Evolutionary conservation across 2,329 filamentous ascomycete species (phyloP).

Genomic region (Penicillium sp.): DNA sequence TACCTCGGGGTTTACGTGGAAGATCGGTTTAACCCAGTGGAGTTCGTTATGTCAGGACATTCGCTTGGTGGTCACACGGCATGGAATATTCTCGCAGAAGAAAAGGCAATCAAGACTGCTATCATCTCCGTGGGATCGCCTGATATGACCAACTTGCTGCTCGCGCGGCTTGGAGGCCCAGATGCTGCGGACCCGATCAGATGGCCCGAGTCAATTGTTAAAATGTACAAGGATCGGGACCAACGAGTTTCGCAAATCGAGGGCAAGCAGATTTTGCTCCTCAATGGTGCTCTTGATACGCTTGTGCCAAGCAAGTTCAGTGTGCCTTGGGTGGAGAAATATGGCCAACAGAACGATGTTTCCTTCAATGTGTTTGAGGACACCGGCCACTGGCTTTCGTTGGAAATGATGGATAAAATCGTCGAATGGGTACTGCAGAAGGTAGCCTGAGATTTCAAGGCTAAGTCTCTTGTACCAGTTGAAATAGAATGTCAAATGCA

Average conservation of each 20-base stretch:
- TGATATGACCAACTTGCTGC: background rate
- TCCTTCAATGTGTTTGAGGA: constrained; percentile 1
- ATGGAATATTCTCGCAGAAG: constrained; percentile 1
- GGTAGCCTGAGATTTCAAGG: background rate
- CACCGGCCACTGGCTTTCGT: background rate
- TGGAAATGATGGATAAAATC: constrained; percentile 3
- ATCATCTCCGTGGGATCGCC: background rate
- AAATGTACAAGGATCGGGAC: background rate
- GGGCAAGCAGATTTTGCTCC: background rate
- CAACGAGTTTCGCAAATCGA: background rate
- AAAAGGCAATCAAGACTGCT: background rate
- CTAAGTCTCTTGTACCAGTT: too few relatives aligned
- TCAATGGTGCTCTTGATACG: background rate
- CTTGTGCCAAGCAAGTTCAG: background rate
- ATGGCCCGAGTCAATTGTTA: background rate
- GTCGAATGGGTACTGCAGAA: background rate
- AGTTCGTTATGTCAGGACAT: constrained; percentile 1
- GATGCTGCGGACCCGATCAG: background rate
- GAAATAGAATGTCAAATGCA: too few relatives aligned
- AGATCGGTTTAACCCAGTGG: background rate
- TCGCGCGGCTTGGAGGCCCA: background rate
- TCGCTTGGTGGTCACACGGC: background rate
- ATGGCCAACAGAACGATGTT: background rate
- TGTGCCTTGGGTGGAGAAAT: background rate
- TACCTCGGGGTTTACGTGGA: background rate